These are phyloP conservation scores for Apiospora phragmitis DNA, from an alignment of 2,329 filamentous ascomycete species.

Conservation along the genomic window DNA sequence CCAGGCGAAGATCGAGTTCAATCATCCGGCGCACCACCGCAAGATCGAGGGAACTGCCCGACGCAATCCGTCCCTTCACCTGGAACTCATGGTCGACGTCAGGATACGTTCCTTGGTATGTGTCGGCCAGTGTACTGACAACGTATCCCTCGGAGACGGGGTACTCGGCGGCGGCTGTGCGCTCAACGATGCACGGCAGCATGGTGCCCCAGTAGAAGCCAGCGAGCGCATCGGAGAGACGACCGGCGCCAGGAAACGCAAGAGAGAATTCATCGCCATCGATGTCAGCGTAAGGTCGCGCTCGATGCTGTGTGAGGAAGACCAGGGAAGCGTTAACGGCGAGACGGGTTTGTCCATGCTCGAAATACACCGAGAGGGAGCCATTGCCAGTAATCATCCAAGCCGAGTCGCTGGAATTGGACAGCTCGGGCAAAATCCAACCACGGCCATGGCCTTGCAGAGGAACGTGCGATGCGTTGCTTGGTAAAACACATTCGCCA, in stretches of 20 bases:
- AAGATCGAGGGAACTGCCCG: conserved; percentile 14
- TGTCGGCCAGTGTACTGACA: conserved; percentile 18
- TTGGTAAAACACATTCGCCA: not conserved
- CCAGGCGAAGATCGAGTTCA: conserved; percentile 16
- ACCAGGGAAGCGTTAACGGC: not conserved
- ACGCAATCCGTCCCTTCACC: conserved; percentile 15
- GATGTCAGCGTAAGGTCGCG: conserved; percentile 16
- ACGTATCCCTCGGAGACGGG: conserved; percentile 15
- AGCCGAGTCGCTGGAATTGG: conserved; percentile 5
- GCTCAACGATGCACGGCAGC: conserved; percentile 17
- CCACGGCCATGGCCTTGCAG: not conserved
- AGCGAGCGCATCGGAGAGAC: conserved; percentile 14
- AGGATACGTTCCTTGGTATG: conserved; percentile 18
- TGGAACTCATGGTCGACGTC: conserved; percentile 20
- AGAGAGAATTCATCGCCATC: conserved; percentile 13
- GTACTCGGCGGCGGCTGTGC: conserved; percentile 13
- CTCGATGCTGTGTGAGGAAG: conserved; percentile 3
- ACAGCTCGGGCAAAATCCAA: not conserved
- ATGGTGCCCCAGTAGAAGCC: conserved; percentile 19
- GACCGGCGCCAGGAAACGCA: conserved; percentile 11
- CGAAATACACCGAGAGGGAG: not conserved
- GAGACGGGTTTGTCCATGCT: not conserved
- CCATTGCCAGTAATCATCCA: not conserved
- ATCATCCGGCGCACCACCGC: conserved; percentile 18
- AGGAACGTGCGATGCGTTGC: not conserved